phyloP scores from a whole-genome alignment of 331 rosid species.

The Acacia concinna region DNA sequence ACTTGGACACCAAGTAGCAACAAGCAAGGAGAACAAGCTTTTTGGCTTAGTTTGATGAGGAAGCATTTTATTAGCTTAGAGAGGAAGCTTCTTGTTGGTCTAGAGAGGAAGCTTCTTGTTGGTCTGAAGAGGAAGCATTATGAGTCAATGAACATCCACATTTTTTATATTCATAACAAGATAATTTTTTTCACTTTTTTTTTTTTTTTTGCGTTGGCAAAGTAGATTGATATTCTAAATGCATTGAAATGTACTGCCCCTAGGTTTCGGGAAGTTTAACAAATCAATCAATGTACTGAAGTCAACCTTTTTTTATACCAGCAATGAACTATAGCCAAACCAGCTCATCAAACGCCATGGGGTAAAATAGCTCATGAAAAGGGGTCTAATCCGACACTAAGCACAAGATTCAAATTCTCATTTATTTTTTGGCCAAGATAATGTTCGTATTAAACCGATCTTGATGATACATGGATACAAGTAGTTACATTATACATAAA shows the following conservation, averaged over 20 bases:
- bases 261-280: background rate
- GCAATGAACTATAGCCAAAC: background rate
- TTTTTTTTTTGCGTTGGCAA: background rate
- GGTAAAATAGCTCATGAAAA: background rate
- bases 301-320: no score
- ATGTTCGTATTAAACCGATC: background rate
- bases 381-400: background rate
- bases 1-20: no score
- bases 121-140: no score
- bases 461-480: constrained; percentile 21
- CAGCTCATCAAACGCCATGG: background rate
- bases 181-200: no score
- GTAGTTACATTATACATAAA: constrained; percentile 32
- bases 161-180: no score
- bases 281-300: no score
- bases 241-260: background rate
- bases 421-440: background rate
- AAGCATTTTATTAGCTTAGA: no score
- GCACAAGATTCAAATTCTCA: constrained; percentile 15
- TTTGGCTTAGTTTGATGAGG: no score
- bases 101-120: no score
- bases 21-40: no score
- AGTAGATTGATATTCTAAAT: background rate
- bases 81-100: no score
- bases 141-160: no score